Evolutionary conservation across 2,329 filamentous ascomycete genomes (phyloP), one percentile per base, ranked within the genome.

Genomic region (Monosporascus sp.): DNA sequence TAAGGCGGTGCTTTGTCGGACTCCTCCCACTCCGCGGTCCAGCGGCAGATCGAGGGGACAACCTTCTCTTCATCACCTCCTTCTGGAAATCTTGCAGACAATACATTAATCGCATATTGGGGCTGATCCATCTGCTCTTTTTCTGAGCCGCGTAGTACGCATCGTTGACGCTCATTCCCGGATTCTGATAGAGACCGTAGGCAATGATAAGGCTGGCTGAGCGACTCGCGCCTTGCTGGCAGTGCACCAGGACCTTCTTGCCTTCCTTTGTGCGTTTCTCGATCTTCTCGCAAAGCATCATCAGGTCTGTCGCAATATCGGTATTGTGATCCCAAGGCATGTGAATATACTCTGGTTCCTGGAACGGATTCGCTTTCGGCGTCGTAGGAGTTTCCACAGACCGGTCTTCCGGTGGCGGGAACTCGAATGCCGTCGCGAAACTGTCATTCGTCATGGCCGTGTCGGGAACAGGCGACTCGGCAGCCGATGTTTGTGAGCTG

Each of bases 41-140:
- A 63, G 79, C 66, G 59, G 80, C 70, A 56, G 79, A 74, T 27
- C 69, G 71, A 17, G 73, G 68, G 1, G 71, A 62, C 4, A 70
- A 55, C 58, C 72, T 79, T 67, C 74, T 81, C 63, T 76, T 79
- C 1, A 77, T 70, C 3, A 86, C 68, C 48, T 85, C 76, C 63
- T 86, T 86, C 60, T 86, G 83, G 65, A 92, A 93, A 64, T 93
- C 89, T 67, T 92, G 89, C 47, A 95, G 74, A 60, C 90, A 91
- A 77, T 94, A 94, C 79, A 95, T 91, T 60, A 95, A 77, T 60
- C 89, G 89, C 90, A 95, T 95, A 69, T 95, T 95, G 0, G 89
- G 89, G 54, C 89, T 91, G 61, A 95, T 93, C 89, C 90, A 95
- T 64, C 80, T 84, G 69, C 89, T 94, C 71, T 88, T 88, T 51